Base-by-base conservation (phyloP, 148 eudicot genomes). In the Chenopodium quinoa region DNA sequence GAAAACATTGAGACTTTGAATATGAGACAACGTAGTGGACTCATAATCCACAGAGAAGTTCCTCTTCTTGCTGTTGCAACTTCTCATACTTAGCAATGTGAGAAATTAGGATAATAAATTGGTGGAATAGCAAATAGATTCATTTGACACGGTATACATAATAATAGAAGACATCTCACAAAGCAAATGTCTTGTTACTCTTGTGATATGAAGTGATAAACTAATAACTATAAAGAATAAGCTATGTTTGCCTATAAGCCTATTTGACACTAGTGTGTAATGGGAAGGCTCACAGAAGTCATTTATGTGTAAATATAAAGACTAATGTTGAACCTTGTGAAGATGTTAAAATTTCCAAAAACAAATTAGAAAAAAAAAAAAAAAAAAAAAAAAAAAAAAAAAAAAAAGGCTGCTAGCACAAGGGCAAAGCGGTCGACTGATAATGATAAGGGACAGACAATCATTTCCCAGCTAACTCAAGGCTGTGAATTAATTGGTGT, bases 11-110 rank as follows among this genome's bases (percentile, higher is more conserved):
- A 78, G 81, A 82, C 76, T 73, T 77, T 90, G 78, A 89, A 90
- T 71, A 86, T 85, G 86, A 79, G 56, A 47, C 85, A 87, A 78
- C 29, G 80, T 23, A 78, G 76, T 56, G 88, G 89, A 20, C 75
- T 87, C 32, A 70, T 85, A 14, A 74, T 87, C 22, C 90, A 77
- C 79, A 84, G 84, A 70, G 79, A 78, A 78, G n/a, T 68, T 77
- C 90, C 88, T 37, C 89, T 88, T 16, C 9, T 87, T 9, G 88
- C 80, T 1, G 79, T 81, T 79, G 89, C 86, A 14, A 85, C 70
- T 75, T 80, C 85, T 75, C 34, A 64, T 27, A 69, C 73, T 63
- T 32, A 65, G 48, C 67, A 37, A 12, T 48, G 16, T 23, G 77
- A 80, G 37, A 16, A 48, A 37, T 31, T 34, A 66, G 31, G 46